phyloP scores from a whole-genome alignment of 2,329 filamentous ascomycete species.

The Xylaria hypoxylon region DNA sequence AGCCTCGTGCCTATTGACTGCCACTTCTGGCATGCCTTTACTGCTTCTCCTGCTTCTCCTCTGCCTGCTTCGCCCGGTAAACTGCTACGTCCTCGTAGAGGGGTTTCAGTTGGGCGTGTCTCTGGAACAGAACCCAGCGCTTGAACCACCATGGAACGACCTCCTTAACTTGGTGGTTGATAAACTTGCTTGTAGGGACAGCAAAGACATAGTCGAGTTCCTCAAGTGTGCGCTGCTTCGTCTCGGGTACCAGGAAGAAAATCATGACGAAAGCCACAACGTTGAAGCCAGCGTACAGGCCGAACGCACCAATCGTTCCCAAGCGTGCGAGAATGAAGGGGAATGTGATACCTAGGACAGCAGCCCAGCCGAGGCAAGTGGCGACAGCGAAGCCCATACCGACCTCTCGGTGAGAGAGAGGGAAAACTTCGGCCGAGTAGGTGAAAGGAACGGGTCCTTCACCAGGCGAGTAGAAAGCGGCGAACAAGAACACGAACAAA shows the following conservation, averaged over 20 bases:
- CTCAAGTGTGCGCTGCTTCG: constrained; percentile 63
- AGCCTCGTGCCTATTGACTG: neutral
- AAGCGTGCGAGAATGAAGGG: constrained; percentile 64
- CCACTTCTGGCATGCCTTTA: neutral
- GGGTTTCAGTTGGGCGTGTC: constrained; percentile 46
- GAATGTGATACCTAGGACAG: constrained; percentile 72
- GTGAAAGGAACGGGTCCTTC: constrained; percentile 77
- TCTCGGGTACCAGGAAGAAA: constrained; percentile 63
- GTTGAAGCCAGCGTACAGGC: constrained; percentile 62
- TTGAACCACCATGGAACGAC: constrained; percentile 56
- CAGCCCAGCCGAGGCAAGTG: constrained; percentile 71
- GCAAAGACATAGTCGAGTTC: constrained; percentile 63
- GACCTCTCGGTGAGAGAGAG: constrained; percentile 76
- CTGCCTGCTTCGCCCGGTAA: neutral
- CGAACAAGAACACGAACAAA: constrained; percentile 70
- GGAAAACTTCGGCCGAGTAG: constrained; percentile 77
- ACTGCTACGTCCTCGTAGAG: constrained; percentile 43
- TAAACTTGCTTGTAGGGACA: constrained; percentile 56
- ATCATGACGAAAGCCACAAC: constrained; percentile 60
- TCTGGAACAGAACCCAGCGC: constrained; percentile 51
- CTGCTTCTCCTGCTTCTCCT: neutral
- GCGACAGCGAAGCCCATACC: constrained; percentile 78
- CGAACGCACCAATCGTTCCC: constrained; percentile 59
- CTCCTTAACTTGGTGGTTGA: constrained; percentile 54
- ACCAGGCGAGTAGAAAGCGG: constrained; percentile 71